Percentiles rank a stretch among this genome's conserved stretches.
Evolutionary conservation across 768 basidiomycete species (phyloP).

Genomic region (Stropharia rugosoannulata): DNA sequence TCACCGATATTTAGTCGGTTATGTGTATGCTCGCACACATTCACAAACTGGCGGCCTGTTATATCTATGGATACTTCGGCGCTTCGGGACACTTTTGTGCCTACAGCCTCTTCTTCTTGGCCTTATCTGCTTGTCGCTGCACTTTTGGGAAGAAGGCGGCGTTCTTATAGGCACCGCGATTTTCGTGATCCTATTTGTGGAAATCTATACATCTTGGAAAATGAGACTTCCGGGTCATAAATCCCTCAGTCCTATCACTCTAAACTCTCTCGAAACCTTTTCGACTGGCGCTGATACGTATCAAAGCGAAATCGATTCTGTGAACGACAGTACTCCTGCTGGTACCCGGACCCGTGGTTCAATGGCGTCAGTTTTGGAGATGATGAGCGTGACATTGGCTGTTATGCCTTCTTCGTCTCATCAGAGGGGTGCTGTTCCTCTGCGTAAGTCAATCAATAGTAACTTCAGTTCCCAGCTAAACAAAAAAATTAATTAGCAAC

Average conservation of each 20-base stretch:
- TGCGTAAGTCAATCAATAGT: constrained; percentile 47
- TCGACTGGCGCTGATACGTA: constrained; percentile 40
- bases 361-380: constrained; percentile 79
- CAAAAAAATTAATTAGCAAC: constrained; percentile 45
- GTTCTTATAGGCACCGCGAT: constrained; percentile 57
- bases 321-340: constrained; percentile 41
- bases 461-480: constrained; percentile 8
- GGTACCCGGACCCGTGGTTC: constrained; percentile 61
- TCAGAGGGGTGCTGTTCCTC: constrained; percentile 59
- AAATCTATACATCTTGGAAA: constrained; percentile 53
- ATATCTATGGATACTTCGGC: constrained; percentile 73
- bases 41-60: constrained; percentile 76
- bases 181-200: constrained; percentile 56
- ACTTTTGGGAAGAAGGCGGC: constrained; percentile 72
- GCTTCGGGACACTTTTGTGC: constrained; percentile 68
- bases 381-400: constrained; percentile 80
- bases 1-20: constrained; percentile 78
- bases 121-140: constrained; percentile 63
- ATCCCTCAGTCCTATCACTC: constrained; percentile 55
- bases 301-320: constrained; percentile 47
- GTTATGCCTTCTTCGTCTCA: constrained; percentile 64
- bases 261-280: constrained; percentile 58
- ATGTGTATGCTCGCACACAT: constrained; percentile 71
- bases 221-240: constrained; percentile 45
- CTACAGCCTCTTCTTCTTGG: constrained; percentile 78